A percentile compares a stretch with the other conserved stretches of the same genome.
Evolutionary conservation across 306 rosid genomes (phyloP).

Genomic region (Luffa acutangula): DNA sequence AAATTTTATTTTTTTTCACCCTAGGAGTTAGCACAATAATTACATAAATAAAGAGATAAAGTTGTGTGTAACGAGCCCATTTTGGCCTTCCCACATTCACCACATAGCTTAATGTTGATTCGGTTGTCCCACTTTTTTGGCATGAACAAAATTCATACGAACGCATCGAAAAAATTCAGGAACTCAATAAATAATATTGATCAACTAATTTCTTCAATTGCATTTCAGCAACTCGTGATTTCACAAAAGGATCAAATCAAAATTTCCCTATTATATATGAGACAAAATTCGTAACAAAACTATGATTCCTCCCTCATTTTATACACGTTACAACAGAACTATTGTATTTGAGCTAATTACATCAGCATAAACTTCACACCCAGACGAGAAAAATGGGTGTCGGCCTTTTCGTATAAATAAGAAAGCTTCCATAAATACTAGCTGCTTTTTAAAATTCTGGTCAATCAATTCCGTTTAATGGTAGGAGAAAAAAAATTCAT

Average conservation of each 20-base stretch:
- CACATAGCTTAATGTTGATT: too few relatives aligned
- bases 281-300: background rate
- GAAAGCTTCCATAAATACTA: background rate
- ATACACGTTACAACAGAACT: background rate
- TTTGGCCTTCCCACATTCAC: too few relatives aligned
- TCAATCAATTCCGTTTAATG: background rate
- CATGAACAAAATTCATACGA: too few relatives aligned
- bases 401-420: background rate
- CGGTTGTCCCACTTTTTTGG: too few relatives aligned
- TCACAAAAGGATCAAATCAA: background rate
- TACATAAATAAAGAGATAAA: too few relatives aligned
- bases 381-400: slow-evolving; percentile 30
- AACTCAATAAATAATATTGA: background rate
- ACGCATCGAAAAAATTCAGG: too few relatives aligned
- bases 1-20: too few relatives aligned
- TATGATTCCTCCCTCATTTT: background rate
- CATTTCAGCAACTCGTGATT: background rate
- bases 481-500: background rate
- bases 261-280: background rate
- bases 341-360: background rate
- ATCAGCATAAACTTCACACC: slow-evolving; percentile 14
- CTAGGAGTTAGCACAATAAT: too few relatives aligned
- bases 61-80: too few relatives aligned
- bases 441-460: background rate
- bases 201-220: background rate